These are phyloP conservation scores for Aureobasidium pullulans DNA, from an alignment of 2,329 filamentous ascomycete genomes.

Conservation along the genomic window DNA sequence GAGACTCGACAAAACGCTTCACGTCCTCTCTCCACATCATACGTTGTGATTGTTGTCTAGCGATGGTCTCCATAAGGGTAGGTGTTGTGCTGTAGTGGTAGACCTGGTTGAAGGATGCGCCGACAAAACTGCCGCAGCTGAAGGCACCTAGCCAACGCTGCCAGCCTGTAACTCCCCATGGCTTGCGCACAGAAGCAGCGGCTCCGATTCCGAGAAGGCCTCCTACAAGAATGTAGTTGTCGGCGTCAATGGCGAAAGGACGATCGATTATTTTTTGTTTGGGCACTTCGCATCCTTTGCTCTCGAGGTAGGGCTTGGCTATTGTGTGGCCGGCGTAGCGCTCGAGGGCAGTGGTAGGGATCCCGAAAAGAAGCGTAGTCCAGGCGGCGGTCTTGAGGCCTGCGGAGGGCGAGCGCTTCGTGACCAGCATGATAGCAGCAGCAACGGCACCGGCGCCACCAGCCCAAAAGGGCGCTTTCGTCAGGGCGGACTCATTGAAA, in stretches of 20 bases:
- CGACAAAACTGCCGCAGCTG: constrained; percentile 10
- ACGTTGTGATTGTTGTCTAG: background rate
- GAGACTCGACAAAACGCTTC: background rate
- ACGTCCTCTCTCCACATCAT: constrained; percentile 3
- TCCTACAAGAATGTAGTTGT: constrained; percentile 14
- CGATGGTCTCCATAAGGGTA: background rate
- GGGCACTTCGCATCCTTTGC: constrained; percentile 14
- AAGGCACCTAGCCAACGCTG: constrained; percentile 13
- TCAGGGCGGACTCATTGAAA: background rate
- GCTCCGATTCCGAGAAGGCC: constrained; percentile 2
- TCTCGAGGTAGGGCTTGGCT: constrained; percentile 14
- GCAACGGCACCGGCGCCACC: constrained; percentile 8
- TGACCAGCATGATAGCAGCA: background rate
- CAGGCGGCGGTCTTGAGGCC: constrained; percentile 12
- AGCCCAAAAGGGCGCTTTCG: constrained; percentile 10
- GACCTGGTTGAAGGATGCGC: background rate
- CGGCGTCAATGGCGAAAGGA: constrained; percentile 13
- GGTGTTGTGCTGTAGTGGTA: background rate
- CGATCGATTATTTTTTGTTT: constrained; percentile 13
- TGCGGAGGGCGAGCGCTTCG: constrained; percentile 2
- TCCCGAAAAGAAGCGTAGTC: background rate
- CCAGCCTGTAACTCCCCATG: constrained; percentile 11
- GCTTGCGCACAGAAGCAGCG: constrained; percentile 8
- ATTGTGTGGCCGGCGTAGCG: background rate
- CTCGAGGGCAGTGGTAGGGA: background rate